Base-by-base conservation (phyloP, 768 basidiomycete species). In the Suillus variegatus region DNA sequence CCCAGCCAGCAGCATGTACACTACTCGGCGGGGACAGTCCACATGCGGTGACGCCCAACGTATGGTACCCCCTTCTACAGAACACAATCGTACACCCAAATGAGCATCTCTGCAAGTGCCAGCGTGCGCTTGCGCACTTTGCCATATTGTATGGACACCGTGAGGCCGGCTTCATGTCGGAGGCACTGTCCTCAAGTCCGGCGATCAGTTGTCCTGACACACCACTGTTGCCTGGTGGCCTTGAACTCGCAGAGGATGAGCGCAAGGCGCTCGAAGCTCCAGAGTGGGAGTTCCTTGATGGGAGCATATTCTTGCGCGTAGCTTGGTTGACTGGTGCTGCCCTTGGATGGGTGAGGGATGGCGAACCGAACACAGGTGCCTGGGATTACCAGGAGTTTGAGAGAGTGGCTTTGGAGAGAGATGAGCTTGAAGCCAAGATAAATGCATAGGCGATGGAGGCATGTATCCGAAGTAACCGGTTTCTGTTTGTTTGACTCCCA, bases 11-110 rank as follows among this genome's bases (percentile, higher is more conserved):
- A 0, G 9, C 58, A 52, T 70, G 67, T 67, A 73, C 65, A 49
- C 77, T 76, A 7, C 76, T 74, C n/a, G 68, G 66, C 43, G 74
- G 57, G 70, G 74, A 77, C 32, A 78, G 84, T 35, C 73, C 71
- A 12, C 74, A 73, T 61, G 76, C 79, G 3, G 41, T 71, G 35
- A 79, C 74, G 22, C 82, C 87, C 14, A 88, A 90, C 66, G 79
- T 84, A 3, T 91, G 89, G 91, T 78, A 84, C 14, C 77, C 84
- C 20, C 74, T 91, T 64, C 71, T 90, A 40, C 78, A 86, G 60
- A 80, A 80, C 7, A 77, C 85, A 2, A 72, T 89, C 49, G 80
- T 82, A 2, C 84, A 89, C 68, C 86, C 86, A 0, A 85, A 88
- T 67, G 87, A 90, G 65, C 84, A 87, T 72, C 67, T 80, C 43